phyloP scores from a whole-genome alignment of 768 basidiomycete species.

The Boletus rufocinnamomeus region DNA sequence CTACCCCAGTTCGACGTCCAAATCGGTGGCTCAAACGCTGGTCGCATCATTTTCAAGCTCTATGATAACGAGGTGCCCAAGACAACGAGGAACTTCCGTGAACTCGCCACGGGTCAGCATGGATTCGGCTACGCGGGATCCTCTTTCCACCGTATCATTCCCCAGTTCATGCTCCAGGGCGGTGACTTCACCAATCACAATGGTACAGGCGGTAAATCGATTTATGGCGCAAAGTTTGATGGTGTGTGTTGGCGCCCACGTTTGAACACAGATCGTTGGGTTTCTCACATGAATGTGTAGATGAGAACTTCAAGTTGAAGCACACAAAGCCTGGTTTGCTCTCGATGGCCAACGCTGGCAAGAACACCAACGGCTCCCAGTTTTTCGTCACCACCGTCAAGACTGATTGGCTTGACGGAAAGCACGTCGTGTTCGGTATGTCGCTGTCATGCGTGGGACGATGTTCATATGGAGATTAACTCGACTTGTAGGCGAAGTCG shows the following conservation, averaged over 20 bases:
- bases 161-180: constrained; percentile 86
- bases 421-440: constrained; percentile 22
- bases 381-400: constrained; percentile 89
- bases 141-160: constrained; percentile 82
- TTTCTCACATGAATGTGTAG: constrained; percentile 40
- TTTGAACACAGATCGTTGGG: neutral
- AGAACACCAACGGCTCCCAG: constrained; percentile 56
- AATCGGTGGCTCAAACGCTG: constrained; percentile 42
- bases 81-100: constrained; percentile 84
- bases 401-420: constrained; percentile 38
- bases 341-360: constrained; percentile 79
- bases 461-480: neutral
- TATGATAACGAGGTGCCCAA: constrained; percentile 77
- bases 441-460: neutral
- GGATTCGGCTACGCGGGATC: constrained; percentile 74
- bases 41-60: constrained; percentile 81
- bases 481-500: constrained; percentile 9
- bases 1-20: constrained; percentile 62
- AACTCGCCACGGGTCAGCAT: constrained; percentile 74
- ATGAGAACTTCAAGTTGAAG: constrained; percentile 82
- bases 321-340: constrained; percentile 70
- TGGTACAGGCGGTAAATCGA: constrained; percentile 81
- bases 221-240: constrained; percentile 67
- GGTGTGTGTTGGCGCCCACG: constrained; percentile 38
- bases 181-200: constrained; percentile 76